phyloP scores from a whole-genome alignment of 2,329 filamentous ascomycete genomes.

The Penicillium sp. region DNA sequence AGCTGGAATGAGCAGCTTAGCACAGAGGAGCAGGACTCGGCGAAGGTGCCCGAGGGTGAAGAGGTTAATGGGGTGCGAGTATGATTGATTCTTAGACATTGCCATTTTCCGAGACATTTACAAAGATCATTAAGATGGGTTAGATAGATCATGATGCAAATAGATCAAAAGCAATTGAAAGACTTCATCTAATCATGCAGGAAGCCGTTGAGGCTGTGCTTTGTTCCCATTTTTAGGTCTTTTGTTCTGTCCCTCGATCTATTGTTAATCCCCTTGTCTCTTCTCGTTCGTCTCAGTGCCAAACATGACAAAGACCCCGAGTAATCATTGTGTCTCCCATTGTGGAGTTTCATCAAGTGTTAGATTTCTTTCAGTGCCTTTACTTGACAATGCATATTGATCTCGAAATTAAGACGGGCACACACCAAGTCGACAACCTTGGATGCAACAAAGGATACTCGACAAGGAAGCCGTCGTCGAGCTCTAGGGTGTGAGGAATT shows the following conservation, averaged over 20 bases:
- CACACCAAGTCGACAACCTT: not conserved
- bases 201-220: not conserved
- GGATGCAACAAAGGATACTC: not conserved
- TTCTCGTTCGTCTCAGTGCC: not conserved
- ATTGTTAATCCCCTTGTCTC: not conserved
- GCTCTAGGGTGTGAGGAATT: not conserved
- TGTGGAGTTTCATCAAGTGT: not conserved
- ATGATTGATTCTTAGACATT: conserved; percentile 11
- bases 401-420: not conserved
- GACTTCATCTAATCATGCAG: not conserved
- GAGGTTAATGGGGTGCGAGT: conserved; percentile 35
- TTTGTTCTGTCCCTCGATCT: not conserved
- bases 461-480: not conserved
- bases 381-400: not conserved
- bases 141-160: conserved; percentile 4
- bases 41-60: conserved; percentile 34
- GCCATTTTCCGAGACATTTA: not conserved
- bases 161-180: not conserved
- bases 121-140: conserved; percentile 4
- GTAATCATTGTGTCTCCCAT: not conserved
- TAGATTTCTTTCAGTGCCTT: not conserved
- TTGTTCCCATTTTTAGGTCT: not conserved
- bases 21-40: conserved; percentile 34
- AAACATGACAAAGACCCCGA: not conserved
- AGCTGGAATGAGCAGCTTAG: conserved; percentile 47